A percentile compares a stretch with the other conserved stretches of the same genome.
Evolutionary conservation across 2,329 filamentous ascomycete genomes (phyloP).

Genomic region (Diaporthe vaccinii): DNA sequence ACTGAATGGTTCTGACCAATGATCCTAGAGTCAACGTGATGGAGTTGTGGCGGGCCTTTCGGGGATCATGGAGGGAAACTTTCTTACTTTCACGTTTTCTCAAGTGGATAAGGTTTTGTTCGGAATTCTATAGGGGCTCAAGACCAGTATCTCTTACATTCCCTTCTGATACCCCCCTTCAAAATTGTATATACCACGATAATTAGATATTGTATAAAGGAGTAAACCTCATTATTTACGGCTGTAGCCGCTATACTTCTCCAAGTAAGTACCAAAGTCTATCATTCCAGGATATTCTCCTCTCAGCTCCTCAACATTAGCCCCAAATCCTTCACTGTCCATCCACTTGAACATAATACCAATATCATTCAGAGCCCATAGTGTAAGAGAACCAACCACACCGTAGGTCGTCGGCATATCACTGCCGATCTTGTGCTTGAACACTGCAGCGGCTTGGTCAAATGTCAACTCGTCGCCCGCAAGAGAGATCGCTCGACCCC

Average conservation of each 20-base stretch:
- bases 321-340: not conserved
- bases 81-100: not conserved
- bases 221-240: no score
- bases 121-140: no score
- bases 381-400: not conserved
- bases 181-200: not conserved
- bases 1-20: no score
- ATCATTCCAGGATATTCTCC: not conserved
- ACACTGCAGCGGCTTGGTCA: slow-evolving; percentile 49
- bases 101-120: not conserved
- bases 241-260: not conserved
- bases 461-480: slow-evolving; percentile 57
- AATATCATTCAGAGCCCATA: not conserved
- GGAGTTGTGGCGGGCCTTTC: not conserved
- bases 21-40: not conserved
- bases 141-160: not conserved
- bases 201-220: no score
- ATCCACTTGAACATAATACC: slow-evolving; percentile 23
- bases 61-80: not conserved
- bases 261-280: not conserved
- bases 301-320: not conserved
- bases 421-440: slow-evolving; percentile 49
- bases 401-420: not conserved
- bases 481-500: slow-evolving; percentile 51
- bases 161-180: not conserved